Evolutionary conservation across 495 filamentous ascomycete species (phyloP), one percentile per base, ranked within the genome.

Genomic region (Aspergillus sclerotioniger): DNA sequence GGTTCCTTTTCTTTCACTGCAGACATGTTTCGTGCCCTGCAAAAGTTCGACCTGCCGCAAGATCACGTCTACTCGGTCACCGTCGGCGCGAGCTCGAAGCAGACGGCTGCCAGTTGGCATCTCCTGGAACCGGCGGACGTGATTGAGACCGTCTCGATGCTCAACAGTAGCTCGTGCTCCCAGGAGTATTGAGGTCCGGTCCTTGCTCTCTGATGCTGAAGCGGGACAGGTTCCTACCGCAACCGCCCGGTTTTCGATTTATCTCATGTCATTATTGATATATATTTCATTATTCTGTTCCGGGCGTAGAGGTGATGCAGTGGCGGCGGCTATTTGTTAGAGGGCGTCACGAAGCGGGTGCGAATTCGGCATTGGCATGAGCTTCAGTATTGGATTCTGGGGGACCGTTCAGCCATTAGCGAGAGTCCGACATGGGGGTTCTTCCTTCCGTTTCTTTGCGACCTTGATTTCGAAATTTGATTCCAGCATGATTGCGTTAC

Each of bases 51-150:
- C 3, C 68, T 87, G 2, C 77, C 83, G 2, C 64, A 78, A 57
- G 76, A 87, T 20, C 81, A 90, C 65, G 81, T 92, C 53, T 97
- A 94, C 72, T 86, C 89, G 13, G 89, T 94, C 25, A 94, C 91
- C 4, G 89, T 98, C 20, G 93, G 93, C 17, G 86, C 91, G 5
- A 89, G 84, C 60, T 89, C 85, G 29, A 96, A 96, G 76, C 83
- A 88, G 61, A 98, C 93, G 1, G 76, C 90, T 25, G 93, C 93
- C 10, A 83, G 83, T 50, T 96, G 89, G 85, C 91, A 96, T 64
- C 76, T 98, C 4, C 76, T 92, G 10, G 91, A 96, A 67, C 89
- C 93, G 0, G 77, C 85, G 53, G 92, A 97, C 71, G 91, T 98
- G 39, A 86, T 98, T 48, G 85, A 87, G 55, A 84, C 87, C 25